Conservation (phyloP, 257 asterid genomes). For the Nicotiana benthamiana region DNA sequence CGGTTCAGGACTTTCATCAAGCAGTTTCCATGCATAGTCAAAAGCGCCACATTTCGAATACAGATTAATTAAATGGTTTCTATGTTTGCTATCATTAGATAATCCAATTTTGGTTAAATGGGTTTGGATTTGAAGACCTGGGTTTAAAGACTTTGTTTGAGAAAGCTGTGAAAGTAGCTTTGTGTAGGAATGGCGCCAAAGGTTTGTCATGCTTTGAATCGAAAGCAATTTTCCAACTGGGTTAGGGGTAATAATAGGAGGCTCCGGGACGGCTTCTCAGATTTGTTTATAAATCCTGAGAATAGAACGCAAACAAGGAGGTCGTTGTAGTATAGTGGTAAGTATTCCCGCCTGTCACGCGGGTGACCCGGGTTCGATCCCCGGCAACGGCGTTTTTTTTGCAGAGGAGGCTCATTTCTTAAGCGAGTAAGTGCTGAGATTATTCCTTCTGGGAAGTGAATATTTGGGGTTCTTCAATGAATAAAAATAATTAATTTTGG, state of each 20-base stretch:
- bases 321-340: constrained; percentile 97
- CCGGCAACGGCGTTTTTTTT: constrained; percentile 9
- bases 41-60: constrained; percentile 14
- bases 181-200: background rate
- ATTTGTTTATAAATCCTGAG: no score
- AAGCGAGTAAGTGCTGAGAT: no score
- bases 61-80: constrained; percentile 13
- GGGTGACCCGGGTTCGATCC: constrained; percentile 99
- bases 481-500: no score
- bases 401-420: no score
- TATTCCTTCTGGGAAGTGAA: no score
- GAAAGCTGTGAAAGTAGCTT: constrained; percentile 3
- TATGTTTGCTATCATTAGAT: background rate
- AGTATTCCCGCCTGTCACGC: constrained; percentile 99
- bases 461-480: no score
- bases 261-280: no score
- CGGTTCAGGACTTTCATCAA: constrained; percentile 18
- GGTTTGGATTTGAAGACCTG: constrained; percentile 12
- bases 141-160: background rate
- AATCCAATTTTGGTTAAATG: constrained; percentile 2
- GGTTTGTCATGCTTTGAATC: no score
- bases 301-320: background rate
- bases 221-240: no score
- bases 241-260: no score
- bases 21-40: constrained; percentile 6